Percentiles rank a stretch among this genome's conserved stretches.
These are phyloP conservation scores for Lithocarpus polystachyus DNA, from an alignment of 306 rosid genomes.

Conservation along the genomic window DNA sequence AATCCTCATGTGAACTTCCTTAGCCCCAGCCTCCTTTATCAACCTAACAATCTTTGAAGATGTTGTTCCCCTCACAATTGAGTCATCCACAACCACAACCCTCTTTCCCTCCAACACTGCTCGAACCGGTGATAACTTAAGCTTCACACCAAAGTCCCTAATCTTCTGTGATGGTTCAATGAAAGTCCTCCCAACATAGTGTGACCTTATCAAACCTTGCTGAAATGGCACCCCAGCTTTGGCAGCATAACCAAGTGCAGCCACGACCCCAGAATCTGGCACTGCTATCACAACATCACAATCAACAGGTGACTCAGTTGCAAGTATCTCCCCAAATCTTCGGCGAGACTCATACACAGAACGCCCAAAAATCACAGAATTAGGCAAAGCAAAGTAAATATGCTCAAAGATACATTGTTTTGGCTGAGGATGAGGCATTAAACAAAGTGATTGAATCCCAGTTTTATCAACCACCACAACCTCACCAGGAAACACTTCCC, in stretches of 20 bases:
- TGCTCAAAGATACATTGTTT: conserved; percentile 94
- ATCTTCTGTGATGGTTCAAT: conserved; percentile 94
- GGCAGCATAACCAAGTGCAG: conserved; percentile 93
- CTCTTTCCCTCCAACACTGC: conserved; percentile 91
- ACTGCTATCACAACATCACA: conserved; percentile 96
- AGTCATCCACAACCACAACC: conserved; percentile 97
- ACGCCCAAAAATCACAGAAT: conserved; percentile 78
- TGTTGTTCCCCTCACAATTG: conserved; percentile 93
- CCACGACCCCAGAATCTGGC: conserved; percentile 95
- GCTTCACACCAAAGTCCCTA: conserved; percentile 88
- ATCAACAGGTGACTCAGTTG: conserved; percentile 80
- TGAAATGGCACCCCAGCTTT: conserved; percentile 92
- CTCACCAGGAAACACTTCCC: conserved; percentile 90
- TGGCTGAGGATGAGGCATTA: conserved; percentile 81
- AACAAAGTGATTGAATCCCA: conserved; percentile 79
- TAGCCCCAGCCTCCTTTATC: conserved; percentile 91
- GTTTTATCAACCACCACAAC: conserved; percentile 76
- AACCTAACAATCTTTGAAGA: conserved; percentile 89
- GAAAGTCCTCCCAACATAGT: conserved; percentile 96
- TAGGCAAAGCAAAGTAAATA: conserved; percentile 87
- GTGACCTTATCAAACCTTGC: conserved; percentile 91
- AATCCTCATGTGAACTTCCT: conserved; percentile 97
- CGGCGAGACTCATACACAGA: conserved; percentile 80
- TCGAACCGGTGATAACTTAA: conserved; percentile 73
- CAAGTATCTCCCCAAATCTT: conserved; percentile 77